phyloP scores from a whole-genome alignment of 768 basidiomycete species.

The Tylopilus balloui region DNA sequence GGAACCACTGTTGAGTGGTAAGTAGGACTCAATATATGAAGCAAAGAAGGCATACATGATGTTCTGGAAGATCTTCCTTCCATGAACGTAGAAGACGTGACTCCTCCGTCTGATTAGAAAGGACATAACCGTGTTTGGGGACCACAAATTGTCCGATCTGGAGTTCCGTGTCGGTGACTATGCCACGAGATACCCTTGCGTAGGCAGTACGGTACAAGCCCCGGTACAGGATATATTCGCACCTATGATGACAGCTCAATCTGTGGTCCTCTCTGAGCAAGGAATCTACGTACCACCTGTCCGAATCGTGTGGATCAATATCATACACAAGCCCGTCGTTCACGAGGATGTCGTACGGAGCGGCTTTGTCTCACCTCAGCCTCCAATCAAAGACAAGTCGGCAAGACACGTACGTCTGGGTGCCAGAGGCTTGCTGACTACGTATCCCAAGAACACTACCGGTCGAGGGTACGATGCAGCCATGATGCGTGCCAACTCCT shows the following conservation, averaged over 20 bases:
- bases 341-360: conserved; percentile 72
- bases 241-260: conserved; percentile 44
- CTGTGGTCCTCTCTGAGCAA: neutral
- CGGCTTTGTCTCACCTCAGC: conserved; percentile 40
- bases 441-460: conserved; percentile 77
- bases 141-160: conserved; percentile 84
- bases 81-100: conserved; percentile 63
- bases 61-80: conserved; percentile 62
- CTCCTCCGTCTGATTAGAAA: conserved; percentile 53
- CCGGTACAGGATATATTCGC: conserved; percentile 87
- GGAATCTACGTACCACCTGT: conserved; percentile 53
- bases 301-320: conserved; percentile 66
- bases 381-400: neutral
- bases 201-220: conserved; percentile 78
- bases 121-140: conserved; percentile 50
- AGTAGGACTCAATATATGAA: neutral
- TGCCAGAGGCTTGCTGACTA: conserved; percentile 67
- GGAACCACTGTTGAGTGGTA: conserved; percentile 59
- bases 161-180: conserved; percentile 86
- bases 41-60: conserved; percentile 46
- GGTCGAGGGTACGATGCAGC: conserved; percentile 62
- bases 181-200: conserved; percentile 74
- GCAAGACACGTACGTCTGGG: conserved; percentile 48
- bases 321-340: conserved; percentile 78
- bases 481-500: conserved; percentile 78